Evolutionary conservation across 257 asterid species (phyloP).

Genomic region (Solanum pennellii): DNA sequence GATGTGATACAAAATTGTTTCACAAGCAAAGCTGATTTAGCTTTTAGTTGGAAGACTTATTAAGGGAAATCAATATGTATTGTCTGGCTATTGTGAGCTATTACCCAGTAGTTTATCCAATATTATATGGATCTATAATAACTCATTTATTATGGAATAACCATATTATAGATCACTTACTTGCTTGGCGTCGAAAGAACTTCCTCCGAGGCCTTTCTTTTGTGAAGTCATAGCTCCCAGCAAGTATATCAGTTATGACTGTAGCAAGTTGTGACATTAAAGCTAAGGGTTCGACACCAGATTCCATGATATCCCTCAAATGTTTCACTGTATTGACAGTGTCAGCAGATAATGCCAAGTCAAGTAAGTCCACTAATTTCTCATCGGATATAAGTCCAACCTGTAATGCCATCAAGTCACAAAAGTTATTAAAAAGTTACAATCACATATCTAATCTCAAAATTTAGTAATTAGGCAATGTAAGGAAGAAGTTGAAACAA

Average conservation of each 20-base stretch:
- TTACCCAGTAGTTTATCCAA: not conserved
- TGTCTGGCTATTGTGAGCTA: not conserved
- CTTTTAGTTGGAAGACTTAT: not conserved
- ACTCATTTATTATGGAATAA: not conserved
- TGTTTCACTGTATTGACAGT: slow-evolving; percentile 91
- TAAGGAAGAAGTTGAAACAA: not conserved
- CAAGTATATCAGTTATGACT: slow-evolving; percentile 89
- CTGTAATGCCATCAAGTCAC: slow-evolving; percentile 25
- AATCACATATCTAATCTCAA: not conserved
- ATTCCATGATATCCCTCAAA: slow-evolving; percentile 85
- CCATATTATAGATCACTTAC: slow-evolving; percentile 33
- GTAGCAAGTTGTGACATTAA: slow-evolving; percentile 98
- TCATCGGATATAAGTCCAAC: slow-evolving; percentile 94
- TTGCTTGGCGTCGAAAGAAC: slow-evolving; percentile 54
- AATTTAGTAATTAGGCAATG: not conserved
- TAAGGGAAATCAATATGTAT: not conserved
- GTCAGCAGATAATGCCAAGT: slow-evolving; percentile 93
- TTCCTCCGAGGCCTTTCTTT: slow-evolving; percentile 66
- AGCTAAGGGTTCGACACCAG: slow-evolving; percentile 94
- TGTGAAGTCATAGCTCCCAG: slow-evolving; percentile 70
- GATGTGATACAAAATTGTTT: not conserved
- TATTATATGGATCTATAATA: not conserved
- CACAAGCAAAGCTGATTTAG: not conserved
- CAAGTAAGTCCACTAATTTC: slow-evolving; percentile 86
- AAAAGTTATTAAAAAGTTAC: not conserved